Evolutionary conservation across 352 stramenopile genomes (phyloP).

Genomic region (Globisporangium polare): DNA sequence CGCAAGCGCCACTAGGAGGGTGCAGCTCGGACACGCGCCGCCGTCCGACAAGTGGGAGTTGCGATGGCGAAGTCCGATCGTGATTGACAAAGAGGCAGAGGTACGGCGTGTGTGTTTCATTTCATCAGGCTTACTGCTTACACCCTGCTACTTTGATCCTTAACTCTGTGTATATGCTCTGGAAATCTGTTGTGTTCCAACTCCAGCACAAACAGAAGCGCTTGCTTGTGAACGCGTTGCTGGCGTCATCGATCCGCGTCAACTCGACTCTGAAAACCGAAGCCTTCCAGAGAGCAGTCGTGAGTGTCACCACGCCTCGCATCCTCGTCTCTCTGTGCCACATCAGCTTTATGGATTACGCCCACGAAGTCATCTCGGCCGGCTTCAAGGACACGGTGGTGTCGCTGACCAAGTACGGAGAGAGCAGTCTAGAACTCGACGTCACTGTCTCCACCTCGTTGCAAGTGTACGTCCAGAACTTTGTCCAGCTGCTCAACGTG

Average conservation of each 20-base stretch:
- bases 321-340: constrained; percentile 37
- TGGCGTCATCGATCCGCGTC: constrained; percentile 67
- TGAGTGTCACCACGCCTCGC: constrained; percentile 31
- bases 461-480: constrained; percentile 67
- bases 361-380: constrained; percentile 55
- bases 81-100: constrained; percentile 48
- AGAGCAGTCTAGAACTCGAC: constrained; percentile 20
- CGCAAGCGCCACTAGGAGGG: constrained; percentile 24
- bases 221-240: constrained; percentile 58
- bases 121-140: neutral
- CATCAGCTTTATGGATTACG: constrained; percentile 33
- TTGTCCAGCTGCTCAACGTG: constrained; percentile 65
- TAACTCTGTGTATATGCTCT: constrained; percentile 5
- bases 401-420: constrained; percentile 23
- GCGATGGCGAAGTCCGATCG: constrained; percentile 62
- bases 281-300: constrained; percentile 36
- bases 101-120: constrained; percentile 18
- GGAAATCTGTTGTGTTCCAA: neutral
- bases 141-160: neutral
- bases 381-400: constrained; percentile 44
- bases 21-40: constrained; percentile 25
- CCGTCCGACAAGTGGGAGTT: constrained; percentile 78
- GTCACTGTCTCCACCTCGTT: constrained; percentile 37
- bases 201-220: constrained; percentile 60
- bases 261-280: constrained; percentile 36